These are phyloP conservation scores for Oxyria digyna DNA, from an alignment of 148 eudicot species.

Conservation along the genomic window DNA sequence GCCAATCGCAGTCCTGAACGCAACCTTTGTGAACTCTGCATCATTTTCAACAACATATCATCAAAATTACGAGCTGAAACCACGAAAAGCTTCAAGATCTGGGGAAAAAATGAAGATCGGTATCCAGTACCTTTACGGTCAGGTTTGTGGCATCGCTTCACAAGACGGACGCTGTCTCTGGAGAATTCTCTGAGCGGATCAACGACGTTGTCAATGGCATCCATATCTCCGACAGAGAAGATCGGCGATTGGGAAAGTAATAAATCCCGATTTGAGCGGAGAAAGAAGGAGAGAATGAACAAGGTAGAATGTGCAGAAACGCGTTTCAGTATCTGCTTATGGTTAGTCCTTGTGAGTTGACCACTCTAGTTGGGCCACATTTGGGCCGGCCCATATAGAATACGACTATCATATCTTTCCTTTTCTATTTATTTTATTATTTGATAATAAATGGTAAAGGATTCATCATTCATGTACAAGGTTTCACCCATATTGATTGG, in stretches of 20 bases:
- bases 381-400: neutral
- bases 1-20: constrained; percentile 28
- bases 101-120: neutral
- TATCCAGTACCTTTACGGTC: constrained; percentile 19
- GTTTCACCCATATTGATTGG: too few relatives aligned
- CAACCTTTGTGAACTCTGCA: constrained; percentile 34
- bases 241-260: neutral
- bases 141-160: constrained; percentile 28
- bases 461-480: too few relatives aligned
- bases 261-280: neutral
- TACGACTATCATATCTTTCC: too few relatives aligned
- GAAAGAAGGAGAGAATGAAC: neutral
- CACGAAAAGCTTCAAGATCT: neutral
- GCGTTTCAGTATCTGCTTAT: neutral
- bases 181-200: constrained; percentile 27
- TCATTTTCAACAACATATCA: neutral
- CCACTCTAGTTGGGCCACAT: neutral
- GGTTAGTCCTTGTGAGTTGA: neutral
- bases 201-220: constrained; percentile 18
- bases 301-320: neutral
- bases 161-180: constrained; percentile 22
- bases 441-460: too few relatives aligned
- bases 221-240: constrained; percentile 5
- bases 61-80: neutral
- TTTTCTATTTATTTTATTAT: too few relatives aligned